Evolutionary conservation across 2,329 filamentous ascomycete genomes (phyloP).

Genomic region (Exophiala alcalophila): DNA sequence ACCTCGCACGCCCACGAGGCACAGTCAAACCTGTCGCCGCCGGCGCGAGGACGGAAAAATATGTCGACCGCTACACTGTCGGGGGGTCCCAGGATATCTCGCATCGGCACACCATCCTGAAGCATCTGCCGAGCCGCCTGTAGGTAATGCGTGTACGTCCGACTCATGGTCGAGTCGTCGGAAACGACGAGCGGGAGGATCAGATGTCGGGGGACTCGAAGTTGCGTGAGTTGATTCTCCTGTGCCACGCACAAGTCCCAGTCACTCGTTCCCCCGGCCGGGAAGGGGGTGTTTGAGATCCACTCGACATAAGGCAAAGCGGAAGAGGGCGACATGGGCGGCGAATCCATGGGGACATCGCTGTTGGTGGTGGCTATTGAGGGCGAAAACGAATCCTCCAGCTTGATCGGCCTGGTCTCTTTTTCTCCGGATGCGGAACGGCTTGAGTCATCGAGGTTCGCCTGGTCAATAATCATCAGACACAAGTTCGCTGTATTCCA

Average conservation of each 20-base stretch:
- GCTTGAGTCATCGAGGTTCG: no score
- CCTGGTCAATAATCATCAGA: no score
- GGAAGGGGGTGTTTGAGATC: neutral
- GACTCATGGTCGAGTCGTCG: conserved; percentile 24
- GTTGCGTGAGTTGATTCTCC: conserved; percentile 13
- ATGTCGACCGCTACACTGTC: conserved; percentile 20
- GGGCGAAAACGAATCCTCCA: no score
- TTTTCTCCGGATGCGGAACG: no score
- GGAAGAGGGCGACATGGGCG: conserved; percentile 1
- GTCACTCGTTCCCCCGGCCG: neutral
- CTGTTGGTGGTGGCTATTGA: no score
- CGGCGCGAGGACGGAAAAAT: conserved; percentile 20
- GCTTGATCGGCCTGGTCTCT: no score
- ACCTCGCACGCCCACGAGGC: conserved; percentile 27
- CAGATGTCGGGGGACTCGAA: conserved; percentile 21
- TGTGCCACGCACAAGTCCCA: conserved; percentile 23
- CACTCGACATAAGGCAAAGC: conserved; percentile 12
- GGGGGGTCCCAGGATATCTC: conserved; percentile 10
- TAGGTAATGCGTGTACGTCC: conserved; percentile 23
- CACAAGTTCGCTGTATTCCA: no score
- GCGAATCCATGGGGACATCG: conserved; percentile 1
- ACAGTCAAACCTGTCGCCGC: conserved; percentile 20
- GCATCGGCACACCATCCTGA: conserved; percentile 6
- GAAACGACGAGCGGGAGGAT: conserved; percentile 19
- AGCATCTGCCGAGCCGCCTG: conserved; percentile 22